These are phyloP conservation scores for Talaromyces sp. DNA, from an alignment of 2,329 filamentous ascomycete species.

Conservation along the genomic window DNA sequence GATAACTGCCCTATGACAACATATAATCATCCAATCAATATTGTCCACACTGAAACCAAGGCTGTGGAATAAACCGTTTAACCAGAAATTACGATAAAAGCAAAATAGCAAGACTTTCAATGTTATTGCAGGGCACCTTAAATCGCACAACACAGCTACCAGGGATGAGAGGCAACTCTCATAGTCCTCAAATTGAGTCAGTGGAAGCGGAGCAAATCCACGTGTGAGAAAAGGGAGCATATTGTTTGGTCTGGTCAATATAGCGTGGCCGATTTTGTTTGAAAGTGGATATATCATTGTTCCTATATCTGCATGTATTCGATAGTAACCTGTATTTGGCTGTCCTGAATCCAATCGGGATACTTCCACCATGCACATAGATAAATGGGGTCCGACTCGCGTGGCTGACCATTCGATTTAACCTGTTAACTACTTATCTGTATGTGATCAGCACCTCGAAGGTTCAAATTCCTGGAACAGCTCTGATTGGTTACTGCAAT, in stretches of 20 bases:
- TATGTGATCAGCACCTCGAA: background rate
- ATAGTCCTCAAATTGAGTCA: background rate
- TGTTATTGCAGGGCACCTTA: background rate
- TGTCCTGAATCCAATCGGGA: background rate
- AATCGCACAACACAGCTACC: background rate
- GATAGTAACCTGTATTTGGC: background rate
- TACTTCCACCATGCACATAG: background rate
- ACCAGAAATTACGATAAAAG: background rate
- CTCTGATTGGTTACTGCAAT: constrained; percentile 32
- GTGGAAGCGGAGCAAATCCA: background rate
- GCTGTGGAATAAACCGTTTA: background rate
- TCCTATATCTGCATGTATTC: background rate
- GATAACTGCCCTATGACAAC: background rate
- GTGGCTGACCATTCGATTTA: background rate
- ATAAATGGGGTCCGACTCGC: background rate
- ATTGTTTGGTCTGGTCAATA: background rate
- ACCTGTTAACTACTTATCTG: background rate
- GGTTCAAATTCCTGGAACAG: constrained; percentile 7
- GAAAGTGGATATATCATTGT: background rate
- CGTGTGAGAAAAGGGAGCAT: background rate
- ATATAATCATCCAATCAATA: background rate
- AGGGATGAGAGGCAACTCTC: background rate
- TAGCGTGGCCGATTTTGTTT: background rate
- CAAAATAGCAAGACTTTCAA: background rate
- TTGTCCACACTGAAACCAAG: background rate